These are phyloP conservation scores for Colletotrichum sp. DNA, from an alignment of 2,329 filamentous ascomycete species.

Conservation along the genomic window DNA sequence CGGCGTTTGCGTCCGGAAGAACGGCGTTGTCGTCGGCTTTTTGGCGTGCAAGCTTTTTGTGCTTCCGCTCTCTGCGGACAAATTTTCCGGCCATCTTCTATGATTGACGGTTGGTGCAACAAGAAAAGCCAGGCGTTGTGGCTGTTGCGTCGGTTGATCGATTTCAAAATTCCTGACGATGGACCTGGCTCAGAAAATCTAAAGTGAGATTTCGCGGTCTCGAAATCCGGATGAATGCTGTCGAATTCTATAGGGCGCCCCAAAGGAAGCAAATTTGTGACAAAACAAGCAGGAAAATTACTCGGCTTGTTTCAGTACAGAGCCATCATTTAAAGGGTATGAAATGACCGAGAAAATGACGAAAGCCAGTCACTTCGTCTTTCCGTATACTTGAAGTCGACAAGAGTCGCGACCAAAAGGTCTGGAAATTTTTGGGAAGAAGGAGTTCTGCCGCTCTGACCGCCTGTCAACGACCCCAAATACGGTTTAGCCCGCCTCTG, in stretches of 20 bases:
- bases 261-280: not conserved
- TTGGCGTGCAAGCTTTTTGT: conserved; percentile 70
- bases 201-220: not conserved
- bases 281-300: not conserved
- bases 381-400: not conserved
- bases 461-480: conserved; percentile 35
- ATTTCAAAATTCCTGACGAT: not conserved
- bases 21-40: conserved; percentile 50
- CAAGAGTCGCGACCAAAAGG: conserved; percentile 2
- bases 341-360: not conserved
- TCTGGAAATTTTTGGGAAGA: conserved; percentile 39
- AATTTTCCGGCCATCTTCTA: conserved; percentile 55
- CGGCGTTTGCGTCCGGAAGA: conserved; percentile 59
- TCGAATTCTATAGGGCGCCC: not conserved
- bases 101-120: not conserved
- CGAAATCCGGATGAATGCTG: not conserved
- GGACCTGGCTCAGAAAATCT: not conserved
- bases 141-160: not conserved
- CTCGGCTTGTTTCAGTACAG: not conserved
- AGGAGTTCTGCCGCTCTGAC: conserved; percentile 40
- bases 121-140: not conserved
- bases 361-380: not conserved
- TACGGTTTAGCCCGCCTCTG: conserved; percentile 41
- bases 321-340: not conserved
- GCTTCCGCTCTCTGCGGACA: conserved; percentile 70